A percentile compares a stretch with the other conserved stretches of the same genome.
Conservation (phyloP, 768 basidiomycete genomes). For the Suillus lakei region DNA sequence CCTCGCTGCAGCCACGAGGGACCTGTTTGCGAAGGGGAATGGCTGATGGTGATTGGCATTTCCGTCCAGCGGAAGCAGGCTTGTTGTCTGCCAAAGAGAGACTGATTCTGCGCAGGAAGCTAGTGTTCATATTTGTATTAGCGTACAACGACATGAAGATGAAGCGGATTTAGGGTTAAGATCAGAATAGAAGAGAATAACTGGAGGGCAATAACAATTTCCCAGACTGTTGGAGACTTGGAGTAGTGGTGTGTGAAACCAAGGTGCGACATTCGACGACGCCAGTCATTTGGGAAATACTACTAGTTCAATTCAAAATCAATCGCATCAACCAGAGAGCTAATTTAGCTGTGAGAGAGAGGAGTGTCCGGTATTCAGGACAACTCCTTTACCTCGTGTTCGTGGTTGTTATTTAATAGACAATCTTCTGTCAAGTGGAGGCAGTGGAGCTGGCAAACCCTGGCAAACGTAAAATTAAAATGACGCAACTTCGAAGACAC, state of each 20-base stretch:
- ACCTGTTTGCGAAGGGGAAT: constrained; percentile 27
- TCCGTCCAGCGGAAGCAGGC: constrained; percentile 18
- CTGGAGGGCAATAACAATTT: background rate
- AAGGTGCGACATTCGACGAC: background rate
- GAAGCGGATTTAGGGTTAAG: background rate
- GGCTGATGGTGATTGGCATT: constrained; percentile 21
- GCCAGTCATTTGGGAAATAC: background rate
- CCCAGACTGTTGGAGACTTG: background rate
- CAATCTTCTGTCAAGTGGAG: background rate
- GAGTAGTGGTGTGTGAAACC: background rate
- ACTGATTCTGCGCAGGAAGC: constrained; percentile 21
- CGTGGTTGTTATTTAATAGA: constrained; percentile 4
- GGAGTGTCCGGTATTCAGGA: background rate
- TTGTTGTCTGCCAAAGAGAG: constrained; percentile 20
- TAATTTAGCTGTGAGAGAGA: background rate
- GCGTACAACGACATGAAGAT: constrained; percentile 32
- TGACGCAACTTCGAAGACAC: constrained; percentile 6
- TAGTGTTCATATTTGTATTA: constrained; percentile 32
- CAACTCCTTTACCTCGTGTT: constrained; percentile 2
- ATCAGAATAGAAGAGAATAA: background rate
- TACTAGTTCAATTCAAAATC: background rate
- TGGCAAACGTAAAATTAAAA: background rate
- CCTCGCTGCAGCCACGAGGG: constrained; percentile 37
- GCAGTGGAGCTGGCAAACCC: constrained; percentile 1
- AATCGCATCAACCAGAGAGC: background rate